Percentiles rank a stretch among this genome's conserved stretches.
These are phyloP conservation scores for Tricholoma flavovirens DNA, from an alignment of 768 basidiomycete genomes.

Conservation along the genomic window DNA sequence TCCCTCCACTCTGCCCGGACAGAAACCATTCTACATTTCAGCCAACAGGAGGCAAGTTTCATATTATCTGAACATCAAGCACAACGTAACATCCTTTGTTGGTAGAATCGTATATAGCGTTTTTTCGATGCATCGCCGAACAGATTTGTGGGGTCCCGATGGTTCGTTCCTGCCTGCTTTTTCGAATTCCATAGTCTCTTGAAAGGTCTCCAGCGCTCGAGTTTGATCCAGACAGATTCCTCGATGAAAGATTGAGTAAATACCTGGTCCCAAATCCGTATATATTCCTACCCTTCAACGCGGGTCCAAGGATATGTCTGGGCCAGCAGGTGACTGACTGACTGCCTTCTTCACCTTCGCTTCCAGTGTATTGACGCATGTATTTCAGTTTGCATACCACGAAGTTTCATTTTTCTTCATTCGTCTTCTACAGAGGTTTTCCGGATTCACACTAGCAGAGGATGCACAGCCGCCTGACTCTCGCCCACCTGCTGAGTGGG, in stretches of 20 bases:
- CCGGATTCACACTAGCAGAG: constrained; percentile 32
- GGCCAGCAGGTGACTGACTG: background rate
- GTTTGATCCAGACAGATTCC: constrained; percentile 51
- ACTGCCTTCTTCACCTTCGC: background rate
- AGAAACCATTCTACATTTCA: background rate
- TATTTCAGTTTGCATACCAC: constrained; percentile 42
- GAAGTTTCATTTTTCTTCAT: constrained; percentile 53
- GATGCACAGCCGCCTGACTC: constrained; percentile 37
- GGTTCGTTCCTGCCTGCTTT: constrained; percentile 28
- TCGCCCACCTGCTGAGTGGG: constrained; percentile 42
- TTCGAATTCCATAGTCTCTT: background rate
- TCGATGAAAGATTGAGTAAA: background rate
- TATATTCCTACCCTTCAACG: background rate
- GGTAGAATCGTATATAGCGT: constrained; percentile 41
- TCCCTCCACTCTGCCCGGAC: background rate
- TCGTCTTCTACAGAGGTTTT: constrained; percentile 46
- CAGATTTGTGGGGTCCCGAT: constrained; percentile 64
- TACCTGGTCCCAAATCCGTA: background rate
- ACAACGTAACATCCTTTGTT: background rate
- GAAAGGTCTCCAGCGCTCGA: constrained; percentile 30
- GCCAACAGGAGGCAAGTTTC: background rate
- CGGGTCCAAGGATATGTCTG: background rate
- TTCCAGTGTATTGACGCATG: no score
- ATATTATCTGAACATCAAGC: background rate
- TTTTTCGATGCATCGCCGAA: constrained; percentile 54